phyloP scores from a whole-genome alignment of 2,329 filamentous ascomycete genomes.

The Tolypocladium nubicola region DNA sequence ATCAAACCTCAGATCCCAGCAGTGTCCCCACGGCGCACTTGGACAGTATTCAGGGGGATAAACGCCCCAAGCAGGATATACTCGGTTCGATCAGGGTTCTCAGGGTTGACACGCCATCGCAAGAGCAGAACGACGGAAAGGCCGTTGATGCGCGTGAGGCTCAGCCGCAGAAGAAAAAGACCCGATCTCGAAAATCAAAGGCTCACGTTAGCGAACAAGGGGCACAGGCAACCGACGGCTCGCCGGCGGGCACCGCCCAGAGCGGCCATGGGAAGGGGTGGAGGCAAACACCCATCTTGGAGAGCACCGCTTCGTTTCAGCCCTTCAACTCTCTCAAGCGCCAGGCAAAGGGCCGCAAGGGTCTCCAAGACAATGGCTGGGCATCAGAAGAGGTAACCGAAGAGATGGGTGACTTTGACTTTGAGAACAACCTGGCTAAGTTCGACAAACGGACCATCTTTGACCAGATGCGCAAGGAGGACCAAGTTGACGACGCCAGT shows the following conservation, averaged over 20 bases:
- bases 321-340: conserved; percentile 52
- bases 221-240: conserved; percentile 10
- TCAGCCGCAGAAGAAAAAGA: conserved; percentile 19
- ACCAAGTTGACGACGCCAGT: conserved; percentile 79
- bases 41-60: conserved; percentile 2
- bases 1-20: background rate
- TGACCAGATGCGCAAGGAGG: conserved; percentile 81
- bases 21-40: background rate
- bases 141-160: conserved; percentile 10
- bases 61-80: conserved; percentile 13
- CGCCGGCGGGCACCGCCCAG: conserved; percentile 9
- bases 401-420: conserved; percentile 91
- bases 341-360: conserved; percentile 34
- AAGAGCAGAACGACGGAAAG: conserved; percentile 9
- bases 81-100: conserved; percentile 16
- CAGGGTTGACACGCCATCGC: conserved; percentile 8
- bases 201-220: conserved; percentile 16
- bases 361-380: conserved; percentile 65
- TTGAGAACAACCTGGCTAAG: conserved; percentile 78
- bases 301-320: conserved; percentile 52
- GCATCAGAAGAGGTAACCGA: conserved; percentile 94
- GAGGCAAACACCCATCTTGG: conserved; percentile 48
- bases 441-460: conserved; percentile 93
- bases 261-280: conserved; percentile 41
- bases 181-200: conserved; percentile 20